Percentiles rank a stretch among this genome's conserved stretches.
Conservation (phyloP, 345 rosid species). For the Eucalyptus grandis region DNA sequence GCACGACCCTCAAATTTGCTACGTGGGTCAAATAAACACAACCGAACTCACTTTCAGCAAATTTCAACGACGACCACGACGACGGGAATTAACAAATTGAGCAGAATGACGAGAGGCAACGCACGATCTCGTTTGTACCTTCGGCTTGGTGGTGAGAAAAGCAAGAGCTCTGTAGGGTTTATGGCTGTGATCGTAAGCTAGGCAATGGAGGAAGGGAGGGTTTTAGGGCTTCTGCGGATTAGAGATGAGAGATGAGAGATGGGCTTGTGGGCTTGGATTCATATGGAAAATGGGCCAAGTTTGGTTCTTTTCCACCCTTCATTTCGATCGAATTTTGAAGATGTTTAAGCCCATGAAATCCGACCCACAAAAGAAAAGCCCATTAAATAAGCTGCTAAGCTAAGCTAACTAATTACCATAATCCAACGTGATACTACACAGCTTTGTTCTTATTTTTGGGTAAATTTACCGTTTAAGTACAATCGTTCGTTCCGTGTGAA, state of each 20-base stretch:
- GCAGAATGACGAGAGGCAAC: background rate
- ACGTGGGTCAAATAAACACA: background rate
- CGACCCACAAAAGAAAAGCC: too few relatives aligned
- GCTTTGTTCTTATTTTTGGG: background rate
- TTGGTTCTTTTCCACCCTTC: background rate
- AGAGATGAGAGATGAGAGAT: background rate
- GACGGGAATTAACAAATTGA: background rate
- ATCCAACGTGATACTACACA: background rate
- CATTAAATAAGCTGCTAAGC: background rate
- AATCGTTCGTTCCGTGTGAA: fast-evolving
- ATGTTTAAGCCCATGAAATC: background rate
- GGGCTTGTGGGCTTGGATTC: background rate
- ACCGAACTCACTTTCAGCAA: background rate
- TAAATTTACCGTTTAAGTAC: background rate
- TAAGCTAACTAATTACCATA: background rate
- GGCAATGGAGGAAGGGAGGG: background rate
- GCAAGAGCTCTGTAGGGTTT: background rate
- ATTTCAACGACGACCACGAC: background rate
- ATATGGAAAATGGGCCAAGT: background rate
- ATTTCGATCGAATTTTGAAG: background rate
- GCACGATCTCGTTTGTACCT: background rate
- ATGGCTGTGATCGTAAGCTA: background rate
- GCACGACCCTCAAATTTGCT: background rate
- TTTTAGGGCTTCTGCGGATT: background rate
- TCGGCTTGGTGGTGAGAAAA: background rate